Conservation (phyloP, 768 basidiomycete species). For the Cystoderma amianthinum region DNA sequence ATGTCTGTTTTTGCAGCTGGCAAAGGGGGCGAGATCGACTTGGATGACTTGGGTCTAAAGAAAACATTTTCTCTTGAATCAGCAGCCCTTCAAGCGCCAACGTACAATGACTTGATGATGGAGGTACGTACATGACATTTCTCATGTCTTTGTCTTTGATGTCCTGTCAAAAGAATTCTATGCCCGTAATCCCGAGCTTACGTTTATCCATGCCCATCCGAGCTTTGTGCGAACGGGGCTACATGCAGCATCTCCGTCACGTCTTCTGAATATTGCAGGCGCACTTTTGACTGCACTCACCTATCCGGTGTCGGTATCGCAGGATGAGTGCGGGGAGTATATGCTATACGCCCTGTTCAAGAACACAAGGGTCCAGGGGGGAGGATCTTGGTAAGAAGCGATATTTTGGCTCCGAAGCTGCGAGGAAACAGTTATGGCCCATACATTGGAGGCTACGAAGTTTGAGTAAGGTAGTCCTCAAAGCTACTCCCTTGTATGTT, state of each 20-base stretch:
- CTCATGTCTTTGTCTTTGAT: background rate
- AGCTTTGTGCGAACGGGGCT: conserved; percentile 29
- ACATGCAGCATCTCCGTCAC: conserved; percentile 17
- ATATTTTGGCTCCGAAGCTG: conserved; percentile 27
- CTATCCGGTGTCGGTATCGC: conserved; percentile 15
- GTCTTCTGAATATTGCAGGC: conserved; percentile 11
- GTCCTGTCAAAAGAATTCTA: conserved; percentile 24
- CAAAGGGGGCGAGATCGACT: conserved; percentile 23
- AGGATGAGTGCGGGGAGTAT: conserved; percentile 24
- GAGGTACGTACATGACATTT: conserved; percentile 22
- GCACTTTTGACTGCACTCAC: conserved; percentile 11
- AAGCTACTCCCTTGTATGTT: no score
- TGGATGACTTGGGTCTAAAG: conserved; percentile 39
- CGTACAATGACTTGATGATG: conserved; percentile 44
- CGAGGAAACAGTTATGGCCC: conserved; percentile 29
- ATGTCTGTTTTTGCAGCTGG: conserved; percentile 32
- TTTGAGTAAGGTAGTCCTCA: no score
- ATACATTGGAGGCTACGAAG: conserved; percentile 1
- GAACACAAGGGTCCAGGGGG: conserved; percentile 16
- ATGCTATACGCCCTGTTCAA: conserved; percentile 25
- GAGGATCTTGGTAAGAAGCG: conserved; percentile 21
- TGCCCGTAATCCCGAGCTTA: conserved; percentile 22
- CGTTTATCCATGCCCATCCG: conserved; percentile 32
- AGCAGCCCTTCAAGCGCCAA: conserved; percentile 20
- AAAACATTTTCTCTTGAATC: conserved; percentile 26